phyloP scores from a whole-genome alignment of 805 yeast genomes.

The Hanseniaspora lindneri region DNA sequence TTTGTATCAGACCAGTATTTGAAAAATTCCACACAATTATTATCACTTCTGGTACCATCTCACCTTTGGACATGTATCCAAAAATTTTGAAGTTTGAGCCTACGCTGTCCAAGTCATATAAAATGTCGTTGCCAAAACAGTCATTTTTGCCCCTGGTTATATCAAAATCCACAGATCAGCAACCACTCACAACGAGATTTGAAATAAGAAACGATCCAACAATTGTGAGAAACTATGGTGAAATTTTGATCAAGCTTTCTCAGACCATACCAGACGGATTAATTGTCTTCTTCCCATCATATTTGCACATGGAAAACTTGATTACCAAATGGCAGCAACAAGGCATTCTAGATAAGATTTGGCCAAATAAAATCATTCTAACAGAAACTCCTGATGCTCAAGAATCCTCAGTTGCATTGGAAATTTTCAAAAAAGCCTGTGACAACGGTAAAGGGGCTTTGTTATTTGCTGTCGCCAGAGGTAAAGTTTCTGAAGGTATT shows the following conservation, averaged over 20 bases:
- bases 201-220: slow-evolving; percentile 97
- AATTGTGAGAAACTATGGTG: slow-evolving; percentile 93
- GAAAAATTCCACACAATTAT: slow-evolving; percentile 85
- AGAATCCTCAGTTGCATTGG: slow-evolving; percentile 89
- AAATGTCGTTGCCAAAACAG: slow-evolving; percentile 87
- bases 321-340: slow-evolving; percentile 97
- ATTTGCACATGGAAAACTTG: slow-evolving; percentile 94
- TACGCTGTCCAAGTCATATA: slow-evolving; percentile 83
- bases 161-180: slow-evolving; percentile 96
- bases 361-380: slow-evolving; percentile 89
- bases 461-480: slow-evolving; percentile 92
- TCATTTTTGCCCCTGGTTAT: slow-evolving; percentile 92
- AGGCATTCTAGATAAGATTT: slow-evolving; percentile 96
- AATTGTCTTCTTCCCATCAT: slow-evolving; percentile 95
- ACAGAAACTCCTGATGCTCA: slow-evolving; percentile 99
- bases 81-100: slow-evolving; percentile 90
- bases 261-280: slow-evolving; percentile 96
- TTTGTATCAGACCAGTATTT: slow-evolving; percentile 93
- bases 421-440: slow-evolving; percentile 91
- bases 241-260: slow-evolving; percentile 78
- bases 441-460: slow-evolving; percentile 97
- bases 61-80: slow-evolving; percentile 98
- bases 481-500: slow-evolving; percentile 95
- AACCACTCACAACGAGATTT: slow-evolving; percentile 88
- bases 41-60: slow-evolving; percentile 94